Conservation (phyloP, 257 asterid species). For the Solanum virginianum region DNA sequence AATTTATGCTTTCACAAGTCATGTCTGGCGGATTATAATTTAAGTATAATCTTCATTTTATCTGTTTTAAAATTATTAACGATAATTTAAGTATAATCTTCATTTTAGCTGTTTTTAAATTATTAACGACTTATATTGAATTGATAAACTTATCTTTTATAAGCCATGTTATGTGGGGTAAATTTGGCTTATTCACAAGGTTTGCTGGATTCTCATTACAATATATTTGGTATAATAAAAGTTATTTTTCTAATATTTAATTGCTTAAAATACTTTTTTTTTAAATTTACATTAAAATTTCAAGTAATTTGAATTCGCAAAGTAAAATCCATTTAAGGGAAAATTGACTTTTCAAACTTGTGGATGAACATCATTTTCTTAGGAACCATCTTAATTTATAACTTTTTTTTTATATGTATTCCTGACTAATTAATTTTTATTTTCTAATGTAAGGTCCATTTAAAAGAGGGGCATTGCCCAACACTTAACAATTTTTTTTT, state of each 20-base stretch:
- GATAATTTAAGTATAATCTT: no score
- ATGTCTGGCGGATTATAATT: no score
- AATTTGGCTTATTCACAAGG: not conserved
- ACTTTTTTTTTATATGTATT: not conserved
- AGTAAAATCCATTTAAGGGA: not conserved
- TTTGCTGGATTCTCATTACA: not conserved
- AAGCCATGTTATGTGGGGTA: not conserved
- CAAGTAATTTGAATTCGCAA: not conserved
- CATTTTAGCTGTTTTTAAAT: not conserved
- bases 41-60: no score
- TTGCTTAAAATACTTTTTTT: not conserved
- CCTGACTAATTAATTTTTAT: not conserved
- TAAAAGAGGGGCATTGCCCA: not conserved
- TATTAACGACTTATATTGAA: not conserved
- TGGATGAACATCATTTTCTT: not conserved
- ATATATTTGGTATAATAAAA: not conserved
- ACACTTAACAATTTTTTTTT: not conserved
- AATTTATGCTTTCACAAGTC: no score
- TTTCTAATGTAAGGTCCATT: not conserved
- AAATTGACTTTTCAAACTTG: not conserved
- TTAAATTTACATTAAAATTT: rapidly evolving
- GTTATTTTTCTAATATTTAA: not conserved
- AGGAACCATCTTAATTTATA: not conserved
- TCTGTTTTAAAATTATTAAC: not conserved
- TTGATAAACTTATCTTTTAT: not conserved